Base-by-base conservation (phyloP, 352 stramenopile genomes). In the Globisporangium lucens region DNA sequence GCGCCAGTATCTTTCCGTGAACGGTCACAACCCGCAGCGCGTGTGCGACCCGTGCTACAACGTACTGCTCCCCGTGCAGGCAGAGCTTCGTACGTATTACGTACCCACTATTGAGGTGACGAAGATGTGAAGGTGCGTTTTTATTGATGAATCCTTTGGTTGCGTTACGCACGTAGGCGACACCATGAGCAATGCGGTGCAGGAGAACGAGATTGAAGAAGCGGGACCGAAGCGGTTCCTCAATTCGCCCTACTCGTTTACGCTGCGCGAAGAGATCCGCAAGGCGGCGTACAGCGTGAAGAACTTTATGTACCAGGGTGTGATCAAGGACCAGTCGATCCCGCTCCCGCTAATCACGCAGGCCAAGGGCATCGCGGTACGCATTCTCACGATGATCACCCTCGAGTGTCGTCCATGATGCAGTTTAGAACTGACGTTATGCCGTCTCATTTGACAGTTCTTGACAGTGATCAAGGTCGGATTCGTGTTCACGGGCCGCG, bases 281-380 rank as follows among this genome's bases (percentile, higher is more conserved):
- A 98, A 98, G 75, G 93, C 94, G 22, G 90, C 91, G 8, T 97
- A 97, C 75, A 96, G 91, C 68, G 79, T 98, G 65, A 84, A 96
- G 71, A 98, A 98, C 70, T 97, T 98, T 56, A 93, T 93, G 66
- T 90, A 85, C 65, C 74, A 91, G 63, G 89, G 87, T 29, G 78
- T 95, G 24, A 91, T 97, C 68, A 95, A 97, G 75, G 89, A 97
- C 70, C 82, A 93, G 68, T 96, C 84, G 20, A 95, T 98, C 67
- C 91, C 93, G 17, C 76, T 93, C 24, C 88, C 90, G 38, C 77
- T 98, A 22, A 80, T 98, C 56, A 89, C 83, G 36, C 80, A 92
- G 33, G 92, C 93, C 58, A 95, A 94, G 72, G 93, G 93, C 71
- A 91, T 98, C 53, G 93, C 90, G 10, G 86, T 94, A 75, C 41